These are phyloP conservation scores for Saccharomyces hybrid DNA, from an alignment of 1,139 yeast species.

Conservation along the genomic window DNA sequence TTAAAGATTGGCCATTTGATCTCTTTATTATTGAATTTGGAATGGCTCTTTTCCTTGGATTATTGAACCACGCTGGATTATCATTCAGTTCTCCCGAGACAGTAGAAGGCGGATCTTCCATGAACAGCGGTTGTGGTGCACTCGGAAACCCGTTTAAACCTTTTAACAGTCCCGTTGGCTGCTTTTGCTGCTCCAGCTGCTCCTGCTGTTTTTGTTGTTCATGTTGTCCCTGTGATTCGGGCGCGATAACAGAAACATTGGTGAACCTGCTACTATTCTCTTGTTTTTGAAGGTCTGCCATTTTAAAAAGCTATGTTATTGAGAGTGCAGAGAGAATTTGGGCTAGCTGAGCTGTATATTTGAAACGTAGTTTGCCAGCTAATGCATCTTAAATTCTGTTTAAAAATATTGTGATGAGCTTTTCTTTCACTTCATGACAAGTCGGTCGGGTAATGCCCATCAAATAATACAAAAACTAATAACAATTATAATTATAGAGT, in stretches of 20 bases:
- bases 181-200: background rate
- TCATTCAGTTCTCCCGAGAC: background rate
- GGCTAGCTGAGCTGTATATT: background rate
- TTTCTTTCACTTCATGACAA: background rate
- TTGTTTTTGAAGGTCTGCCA: background rate
- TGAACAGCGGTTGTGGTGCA: background rate
- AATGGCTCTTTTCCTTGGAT: conserved; percentile 1
- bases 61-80: conserved; percentile 7
- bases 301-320: background rate
- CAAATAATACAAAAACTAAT: background rate
- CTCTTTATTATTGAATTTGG: conserved; percentile 2
- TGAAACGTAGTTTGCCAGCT: background rate
- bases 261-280: conserved; percentile 13
- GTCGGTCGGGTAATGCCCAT: background rate
- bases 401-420: background rate
- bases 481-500: background rate
- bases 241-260: conserved; percentile 16
- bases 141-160: background rate
- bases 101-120: background rate
- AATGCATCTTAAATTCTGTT: background rate
- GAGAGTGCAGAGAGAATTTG: background rate
- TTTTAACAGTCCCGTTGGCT: conserved; percentile 10
- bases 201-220: background rate
- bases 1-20: conserved; percentile 17
- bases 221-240: conserved; percentile 8